Evolutionary conservation across 441 rosid genomes (phyloP).

Genomic region (Populus hybrid): DNA sequence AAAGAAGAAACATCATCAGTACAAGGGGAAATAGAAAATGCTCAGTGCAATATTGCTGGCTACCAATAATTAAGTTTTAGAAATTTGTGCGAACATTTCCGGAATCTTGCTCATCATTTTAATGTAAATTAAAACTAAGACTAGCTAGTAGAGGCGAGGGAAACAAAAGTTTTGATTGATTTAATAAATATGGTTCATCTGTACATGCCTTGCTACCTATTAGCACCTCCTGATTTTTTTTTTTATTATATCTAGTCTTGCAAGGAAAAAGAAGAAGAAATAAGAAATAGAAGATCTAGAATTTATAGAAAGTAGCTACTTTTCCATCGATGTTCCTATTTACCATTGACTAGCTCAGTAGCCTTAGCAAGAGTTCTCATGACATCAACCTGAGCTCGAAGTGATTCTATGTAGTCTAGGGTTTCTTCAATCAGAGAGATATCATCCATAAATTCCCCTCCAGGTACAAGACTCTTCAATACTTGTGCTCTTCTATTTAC

Average conservation of each 20-base stretch:
- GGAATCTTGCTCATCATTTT: not conserved
- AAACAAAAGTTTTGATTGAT: not conserved
- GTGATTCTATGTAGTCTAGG: slow-evolving; percentile 75
- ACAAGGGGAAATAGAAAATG: not conserved
- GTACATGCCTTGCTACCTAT: slow-evolving; percentile 1
- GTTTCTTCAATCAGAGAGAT: slow-evolving; percentile 64
- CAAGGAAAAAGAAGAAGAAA: not conserved
- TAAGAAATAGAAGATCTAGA: slow-evolving; percentile 4
- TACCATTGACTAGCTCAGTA: slow-evolving; percentile 27
- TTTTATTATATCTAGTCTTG: not conserved
- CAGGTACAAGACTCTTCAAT: slow-evolving; percentile 70
- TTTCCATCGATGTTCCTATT: slow-evolving; percentile 29
- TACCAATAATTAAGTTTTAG: not conserved
- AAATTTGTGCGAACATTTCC: not conserved
- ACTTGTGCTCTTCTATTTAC: slow-evolving; percentile 53
- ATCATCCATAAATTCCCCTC: slow-evolving; percentile 63
- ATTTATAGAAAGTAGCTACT: not conserved
- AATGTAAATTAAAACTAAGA: not conserved
- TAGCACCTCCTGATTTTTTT: not conserved
- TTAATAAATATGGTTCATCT: slow-evolving; percentile 15
- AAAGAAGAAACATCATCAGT: not conserved
- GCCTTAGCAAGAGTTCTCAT: slow-evolving; percentile 57
- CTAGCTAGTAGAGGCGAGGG: not conserved
- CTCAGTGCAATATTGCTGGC: not conserved
- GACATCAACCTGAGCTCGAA: slow-evolving; percentile 75